Conservation (phyloP, 192 early-diverging fungal species). For the Diversispora epigaea region DNA sequence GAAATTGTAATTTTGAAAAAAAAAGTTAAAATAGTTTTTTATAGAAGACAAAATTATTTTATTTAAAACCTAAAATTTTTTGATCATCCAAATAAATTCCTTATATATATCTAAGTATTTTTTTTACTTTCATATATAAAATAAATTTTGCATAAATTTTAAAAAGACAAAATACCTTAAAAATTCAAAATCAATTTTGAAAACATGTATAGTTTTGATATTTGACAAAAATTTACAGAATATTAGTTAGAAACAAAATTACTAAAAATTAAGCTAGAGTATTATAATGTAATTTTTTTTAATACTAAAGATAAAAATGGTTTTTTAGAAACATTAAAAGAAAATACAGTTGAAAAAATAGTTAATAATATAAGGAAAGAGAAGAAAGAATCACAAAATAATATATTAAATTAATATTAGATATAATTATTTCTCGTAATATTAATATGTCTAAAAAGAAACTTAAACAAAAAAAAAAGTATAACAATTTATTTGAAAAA, state of each 20-base stretch:
- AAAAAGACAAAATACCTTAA: no score
- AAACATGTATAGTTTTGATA: constrained; percentile 16
- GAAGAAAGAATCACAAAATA: constrained; percentile 11
- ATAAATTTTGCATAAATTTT: no score
- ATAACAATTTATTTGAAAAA: background rate
- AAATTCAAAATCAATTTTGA: no score
- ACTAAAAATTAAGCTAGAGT: constrained; percentile 2
- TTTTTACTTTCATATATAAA: no score
- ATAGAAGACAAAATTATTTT: no score
- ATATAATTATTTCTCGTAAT: constrained; percentile 10
- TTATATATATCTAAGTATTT: no score
- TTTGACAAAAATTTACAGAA: constrained; percentile 12
- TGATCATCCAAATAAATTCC: no score
- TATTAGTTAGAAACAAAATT: constrained; percentile 15
- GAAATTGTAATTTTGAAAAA: no score
- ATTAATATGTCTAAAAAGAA: constrained; percentile 11
- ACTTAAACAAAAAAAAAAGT: background rate
- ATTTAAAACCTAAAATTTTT: no score
- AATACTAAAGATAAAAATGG: constrained; percentile 5
- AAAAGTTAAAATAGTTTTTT: no score
- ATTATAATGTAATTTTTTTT: constrained; percentile 13
- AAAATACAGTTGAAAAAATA: constrained; percentile 5
- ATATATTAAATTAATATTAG: constrained; percentile 17
- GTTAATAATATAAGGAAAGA: constrained; percentile 6
- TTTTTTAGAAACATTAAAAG: constrained; percentile 16